phyloP scores from a whole-genome alignment of 805 yeast genomes.

The Pichia californica region DNA sequence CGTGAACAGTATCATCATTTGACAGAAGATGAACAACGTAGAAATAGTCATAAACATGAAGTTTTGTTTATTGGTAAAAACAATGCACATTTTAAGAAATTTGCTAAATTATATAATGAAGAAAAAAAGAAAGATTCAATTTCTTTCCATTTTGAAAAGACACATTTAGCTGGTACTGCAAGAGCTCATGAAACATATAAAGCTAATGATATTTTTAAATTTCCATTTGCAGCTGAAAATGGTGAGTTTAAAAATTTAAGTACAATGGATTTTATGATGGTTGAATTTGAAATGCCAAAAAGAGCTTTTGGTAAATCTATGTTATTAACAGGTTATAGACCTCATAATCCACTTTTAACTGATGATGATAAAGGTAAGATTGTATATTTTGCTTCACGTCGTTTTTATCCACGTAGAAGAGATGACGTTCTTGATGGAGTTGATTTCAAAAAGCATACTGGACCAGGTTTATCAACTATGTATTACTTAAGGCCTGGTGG shows the following conservation, averaged over 20 bases:
- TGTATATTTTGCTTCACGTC: conserved; percentile 34
- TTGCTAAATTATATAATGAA: conserved; percentile 39
- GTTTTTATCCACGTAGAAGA: conserved; percentile 17
- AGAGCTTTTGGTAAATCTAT: conserved; percentile 66
- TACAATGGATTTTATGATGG: conserved; percentile 33
- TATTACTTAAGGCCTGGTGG: conserved; percentile 45
- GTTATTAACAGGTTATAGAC: conserved; percentile 71
- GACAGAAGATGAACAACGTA: conserved; percentile 56
- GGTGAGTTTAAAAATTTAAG: conserved; percentile 36
- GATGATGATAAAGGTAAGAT: conserved; percentile 64
- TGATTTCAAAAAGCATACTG: conserved; percentile 38
- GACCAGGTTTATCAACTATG: conserved; percentile 42
- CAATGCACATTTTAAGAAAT: conserved; percentile 42
- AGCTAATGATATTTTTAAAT: conserved; percentile 31
- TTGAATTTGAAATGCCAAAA: conserved; percentile 57
- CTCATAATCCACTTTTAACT: conserved; percentile 54
- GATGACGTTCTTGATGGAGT: conserved; percentile 19
- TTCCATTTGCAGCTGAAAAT: conserved; percentile 35
- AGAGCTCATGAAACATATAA: conserved; percentile 31
- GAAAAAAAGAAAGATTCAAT: conserved; percentile 34
- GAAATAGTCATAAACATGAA: conserved; percentile 69
- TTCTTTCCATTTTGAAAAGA: conserved; percentile 40
- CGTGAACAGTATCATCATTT: conserved; percentile 54
- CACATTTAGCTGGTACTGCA: conserved; percentile 57
- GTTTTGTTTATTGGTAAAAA: conserved; percentile 60